A percentile compares a stretch with the other conserved stretches of the same genome.
Evolutionary conservation across 805 yeast genomes (phyloP).

Genomic region (Pichia eremophila): DNA sequence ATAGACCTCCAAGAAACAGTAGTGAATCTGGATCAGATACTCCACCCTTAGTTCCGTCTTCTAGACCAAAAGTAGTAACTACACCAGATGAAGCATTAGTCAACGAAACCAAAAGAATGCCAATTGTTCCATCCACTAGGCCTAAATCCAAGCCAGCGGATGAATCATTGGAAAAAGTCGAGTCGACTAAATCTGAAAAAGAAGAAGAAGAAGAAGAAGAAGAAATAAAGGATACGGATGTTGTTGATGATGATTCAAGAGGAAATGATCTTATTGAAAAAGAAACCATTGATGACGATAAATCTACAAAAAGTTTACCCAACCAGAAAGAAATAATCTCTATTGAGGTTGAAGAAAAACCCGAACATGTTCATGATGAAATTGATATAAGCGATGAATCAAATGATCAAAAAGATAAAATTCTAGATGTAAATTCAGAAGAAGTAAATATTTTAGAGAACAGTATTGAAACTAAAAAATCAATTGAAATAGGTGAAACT

Average conservation of each 20-base stretch:
- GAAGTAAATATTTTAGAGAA: too few relatives aligned
- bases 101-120: background rate
- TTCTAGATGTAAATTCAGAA: background rate
- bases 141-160: background rate
- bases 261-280: background rate
- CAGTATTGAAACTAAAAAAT: too few relatives aligned
- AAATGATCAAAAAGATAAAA: background rate
- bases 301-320: too few relatives aligned
- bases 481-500: too few relatives aligned
- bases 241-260: background rate
- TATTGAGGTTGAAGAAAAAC: too few relatives aligned
- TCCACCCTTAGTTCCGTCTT: background rate
- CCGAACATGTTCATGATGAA: background rate
- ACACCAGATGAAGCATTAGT: too few relatives aligned
- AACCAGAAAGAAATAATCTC: too few relatives aligned
- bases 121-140: conserved; percentile 2
- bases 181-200: too few relatives aligned
- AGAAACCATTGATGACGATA: background rate
- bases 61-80: background rate
- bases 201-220: background rate
- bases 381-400: background rate
- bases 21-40: conserved; percentile 10
- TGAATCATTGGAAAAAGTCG: too few relatives aligned
- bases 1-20: conserved; percentile 3
- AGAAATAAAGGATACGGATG: background rate